phyloP scores from a whole-genome alignment of 495 filamentous ascomycete genomes.

The Hypoxylon fuscum region DNA sequence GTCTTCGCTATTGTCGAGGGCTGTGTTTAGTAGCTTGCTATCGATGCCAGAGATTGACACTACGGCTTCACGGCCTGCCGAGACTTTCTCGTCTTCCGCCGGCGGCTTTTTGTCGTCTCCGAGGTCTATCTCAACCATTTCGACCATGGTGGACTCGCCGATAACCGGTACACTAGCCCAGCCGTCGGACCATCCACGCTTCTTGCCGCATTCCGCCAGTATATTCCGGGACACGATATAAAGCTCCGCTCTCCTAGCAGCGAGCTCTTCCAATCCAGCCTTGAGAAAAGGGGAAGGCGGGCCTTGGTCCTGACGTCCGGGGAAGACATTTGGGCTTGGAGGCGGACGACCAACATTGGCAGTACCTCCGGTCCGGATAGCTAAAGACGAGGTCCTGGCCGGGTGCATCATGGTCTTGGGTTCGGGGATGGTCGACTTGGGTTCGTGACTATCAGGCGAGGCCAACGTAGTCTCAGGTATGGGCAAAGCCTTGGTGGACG shows the following conservation, averaged over 20 bases:
- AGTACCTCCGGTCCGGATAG: constrained; percentile 38
- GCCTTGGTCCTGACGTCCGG: constrained; percentile 46
- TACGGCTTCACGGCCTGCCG: constrained; percentile 9
- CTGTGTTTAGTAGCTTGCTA: constrained; percentile 60
- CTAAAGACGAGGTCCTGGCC: constrained; percentile 62
- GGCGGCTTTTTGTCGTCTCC: constrained; percentile 37
- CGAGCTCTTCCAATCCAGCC: constrained; percentile 82
- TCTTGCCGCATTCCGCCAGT: constrained; percentile 76
- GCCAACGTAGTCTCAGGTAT: constrained; percentile 69
- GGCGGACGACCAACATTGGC: constrained; percentile 45
- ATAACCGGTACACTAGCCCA: constrained; percentile 74
- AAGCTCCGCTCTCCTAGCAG: constrained; percentile 81
- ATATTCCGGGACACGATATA: constrained; percentile 80
- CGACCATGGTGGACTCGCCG: constrained; percentile 56
- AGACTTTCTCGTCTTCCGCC: constrained; percentile 30
- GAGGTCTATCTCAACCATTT: constrained; percentile 67
- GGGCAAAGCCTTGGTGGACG: constrained; percentile 70
- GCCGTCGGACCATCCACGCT: constrained; percentile 78
- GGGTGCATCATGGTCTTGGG: constrained; percentile 73
- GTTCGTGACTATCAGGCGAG: constrained; percentile 55
- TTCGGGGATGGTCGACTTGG: constrained; percentile 63
- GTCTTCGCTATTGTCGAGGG: constrained; percentile 57
- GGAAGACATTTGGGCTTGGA: constrained; percentile 57
- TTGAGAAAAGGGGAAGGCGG: constrained; percentile 58
- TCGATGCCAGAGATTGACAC: constrained; percentile 56